Base-by-base conservation (phyloP, 768 basidiomycete genomes). In the Austroboletus eburneus region DNA sequence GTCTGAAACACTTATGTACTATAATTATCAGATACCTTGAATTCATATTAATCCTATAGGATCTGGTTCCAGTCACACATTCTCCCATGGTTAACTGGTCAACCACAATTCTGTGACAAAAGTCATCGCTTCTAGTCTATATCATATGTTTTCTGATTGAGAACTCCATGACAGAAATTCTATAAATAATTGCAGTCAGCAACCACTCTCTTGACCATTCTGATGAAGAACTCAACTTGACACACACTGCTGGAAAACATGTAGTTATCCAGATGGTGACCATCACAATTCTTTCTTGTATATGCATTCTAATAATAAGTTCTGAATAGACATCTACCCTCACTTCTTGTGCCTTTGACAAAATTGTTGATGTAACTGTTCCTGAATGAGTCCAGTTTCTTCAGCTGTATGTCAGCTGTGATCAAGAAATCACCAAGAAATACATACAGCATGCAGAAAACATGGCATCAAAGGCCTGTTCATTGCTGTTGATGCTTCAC, bases 401-500 rank as follows among this genome's bases (percentile, higher is more conserved):
- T 43, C 93, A 97, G 65, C 69, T 96, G 76, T 88, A 61, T 58
- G 93, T 96, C 42, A 95, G 94, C 70, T 81, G 81, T 54, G 88
- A 97, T 63, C 76, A 91, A n/a, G 76, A 75, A 29, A 81, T 91
- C 54, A 93, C 91, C 3, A 81, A 85, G 65, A 80, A 81, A 51
- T 81, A 91, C 45, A 87, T 95, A 1, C 80, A 87, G 57, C 87
- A 94, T 55, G 93, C 93, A 2, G 91, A 91, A 66, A 70, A 76
- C 79, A 91, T 27, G 92, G 92, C 2, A 77, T 97, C 59, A 91
- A 91, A 66, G 92, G 76, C 2, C 72, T 96, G 8, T 95, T 96
- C 69, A 94, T 96, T 64, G 94, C 92, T 0, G 91, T 96, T 22
- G 91, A 95, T 69, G 92, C 93, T 0, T 92, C 93, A 8, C 93